Percentiles rank a stretch among this genome's conserved stretches.
Conservation (phyloP, 2,329 filamentous ascomycete genomes). For the Cladosporium austrohemisphaericum region DNA sequence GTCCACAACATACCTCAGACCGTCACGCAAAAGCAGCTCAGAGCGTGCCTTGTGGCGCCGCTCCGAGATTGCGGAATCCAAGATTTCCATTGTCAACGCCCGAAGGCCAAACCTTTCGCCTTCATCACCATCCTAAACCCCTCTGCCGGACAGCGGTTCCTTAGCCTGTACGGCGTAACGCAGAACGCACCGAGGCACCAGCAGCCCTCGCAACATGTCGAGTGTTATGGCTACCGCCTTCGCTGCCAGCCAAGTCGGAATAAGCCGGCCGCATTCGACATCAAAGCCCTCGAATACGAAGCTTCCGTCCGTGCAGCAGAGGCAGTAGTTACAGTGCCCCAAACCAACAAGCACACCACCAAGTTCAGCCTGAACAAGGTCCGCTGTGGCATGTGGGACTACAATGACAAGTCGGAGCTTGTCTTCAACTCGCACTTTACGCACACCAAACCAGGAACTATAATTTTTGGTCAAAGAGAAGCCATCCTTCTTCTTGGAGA, state of each 20-base stretch:
- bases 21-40: conserved; percentile 41
- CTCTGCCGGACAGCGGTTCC: conserved; percentile 42
- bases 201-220: conserved; percentile 11
- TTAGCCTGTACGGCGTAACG: conserved; percentile 33
- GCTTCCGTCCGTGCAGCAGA: conserved; percentile 17
- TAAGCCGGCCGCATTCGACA: conserved; percentile 21
- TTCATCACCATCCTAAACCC: conserved; percentile 45
- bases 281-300: conserved; percentile 26
- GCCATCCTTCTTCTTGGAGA: conserved; percentile 26
- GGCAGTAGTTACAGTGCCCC: not conserved
- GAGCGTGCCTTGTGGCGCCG: conserved; percentile 37
- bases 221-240: conserved; percentile 26
- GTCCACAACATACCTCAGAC: conserved; percentile 41
- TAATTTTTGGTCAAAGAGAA: conserved; percentile 32
- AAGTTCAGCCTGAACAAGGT: conserved; percentile 34
- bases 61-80: conserved; percentile 40
- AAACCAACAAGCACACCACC: conserved; percentile 20
- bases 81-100: conserved; percentile 45
- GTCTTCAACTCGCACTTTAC: conserved; percentile 41
- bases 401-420: conserved; percentile 29
- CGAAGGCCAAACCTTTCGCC: conserved; percentile 38
- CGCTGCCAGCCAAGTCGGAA: conserved; percentile 25
- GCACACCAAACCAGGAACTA: conserved; percentile 39
- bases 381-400: conserved; percentile 45
- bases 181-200: conserved; percentile 16